phyloP scores from a whole-genome alignment of 129 eudicot species.

The Helianthus tuberosus region DNA sequence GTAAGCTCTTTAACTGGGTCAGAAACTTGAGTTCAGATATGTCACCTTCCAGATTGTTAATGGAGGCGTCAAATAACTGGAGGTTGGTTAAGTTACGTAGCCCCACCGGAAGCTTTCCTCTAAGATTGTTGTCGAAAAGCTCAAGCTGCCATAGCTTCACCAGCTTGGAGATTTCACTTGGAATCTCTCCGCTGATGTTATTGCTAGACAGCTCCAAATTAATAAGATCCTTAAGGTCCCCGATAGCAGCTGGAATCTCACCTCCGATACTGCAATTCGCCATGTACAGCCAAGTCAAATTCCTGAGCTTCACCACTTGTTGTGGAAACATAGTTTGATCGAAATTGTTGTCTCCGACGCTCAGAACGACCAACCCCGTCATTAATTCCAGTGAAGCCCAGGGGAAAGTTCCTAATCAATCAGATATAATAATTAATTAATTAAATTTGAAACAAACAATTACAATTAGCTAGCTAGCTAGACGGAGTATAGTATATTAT shows the following conservation, averaged over 20 bases:
- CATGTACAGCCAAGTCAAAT: slow-evolving; percentile 72
- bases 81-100: slow-evolving; percentile 59
- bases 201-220: slow-evolving; percentile 64
- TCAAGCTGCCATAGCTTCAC: slow-evolving; percentile 69
- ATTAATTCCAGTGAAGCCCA: slow-evolving; percentile 68
- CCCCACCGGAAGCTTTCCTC: slow-evolving; percentile 67
- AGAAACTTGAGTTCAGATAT: slow-evolving; percentile 43
- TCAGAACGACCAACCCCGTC: slow-evolving; percentile 47
- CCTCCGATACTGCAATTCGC: slow-evolving; percentile 79
- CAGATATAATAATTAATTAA: no score
- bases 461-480: no score
- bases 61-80: slow-evolving; percentile 63
- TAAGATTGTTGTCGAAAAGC: slow-evolving; percentile 49
- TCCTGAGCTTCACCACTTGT: slow-evolving; percentile 39
- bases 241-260: slow-evolving; percentile 66
- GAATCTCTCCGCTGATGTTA: slow-evolving; percentile 65
- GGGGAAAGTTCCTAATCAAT: slow-evolving; percentile 51
- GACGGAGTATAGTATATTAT: background rate
- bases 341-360: slow-evolving; percentile 81
- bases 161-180: slow-evolving; percentile 56
- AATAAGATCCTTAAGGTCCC: slow-evolving; percentile 53
- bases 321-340: slow-evolving; percentile 59
- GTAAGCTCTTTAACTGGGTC: slow-evolving; percentile 51
- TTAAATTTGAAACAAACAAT: no score
- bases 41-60: slow-evolving; percentile 55